Percentiles rank a stretch among this genome's conserved stretches.
Conservation (phyloP, 2,329 filamentous ascomycete genomes). For the Monosporascus ibericus region DNA sequence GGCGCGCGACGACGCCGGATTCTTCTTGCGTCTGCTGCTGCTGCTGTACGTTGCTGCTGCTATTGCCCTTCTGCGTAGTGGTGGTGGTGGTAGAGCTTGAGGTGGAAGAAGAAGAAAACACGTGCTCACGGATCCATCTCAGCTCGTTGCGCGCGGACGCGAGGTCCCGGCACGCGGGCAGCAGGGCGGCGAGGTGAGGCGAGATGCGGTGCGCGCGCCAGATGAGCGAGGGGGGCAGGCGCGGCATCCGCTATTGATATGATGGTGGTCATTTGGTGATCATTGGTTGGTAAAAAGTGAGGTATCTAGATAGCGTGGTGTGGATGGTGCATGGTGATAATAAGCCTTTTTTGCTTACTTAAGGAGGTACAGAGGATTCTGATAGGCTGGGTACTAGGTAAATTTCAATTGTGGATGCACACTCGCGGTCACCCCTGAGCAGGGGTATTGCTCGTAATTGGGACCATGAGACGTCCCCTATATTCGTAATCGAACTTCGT, state of each 20-base stretch:
- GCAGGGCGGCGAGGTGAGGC: conserved; percentile 51
- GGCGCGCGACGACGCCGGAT: conserved; percentile 21
- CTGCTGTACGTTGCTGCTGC: not conserved
- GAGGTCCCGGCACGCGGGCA: conserved; percentile 58
- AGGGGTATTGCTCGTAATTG: too few relatives aligned
- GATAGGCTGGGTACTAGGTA: too few relatives aligned
- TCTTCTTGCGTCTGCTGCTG: not conserved
- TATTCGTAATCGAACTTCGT: too few relatives aligned
- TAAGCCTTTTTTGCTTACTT: too few relatives aligned
- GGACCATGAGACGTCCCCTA: too few relatives aligned
- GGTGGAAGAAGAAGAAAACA: conserved; percentile 20
- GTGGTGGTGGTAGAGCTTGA: not conserved
- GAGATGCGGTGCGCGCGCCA: conserved; percentile 48
- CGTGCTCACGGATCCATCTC: conserved; percentile 64
- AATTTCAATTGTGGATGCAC: too few relatives aligned
- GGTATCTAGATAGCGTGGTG: not conserved
- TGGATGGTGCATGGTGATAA: not conserved
- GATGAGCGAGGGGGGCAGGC: conserved; percentile 53
- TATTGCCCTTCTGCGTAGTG: not conserved
- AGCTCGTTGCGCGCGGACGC: conserved; percentile 62
- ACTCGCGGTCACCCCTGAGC: too few relatives aligned
- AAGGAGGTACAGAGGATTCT: too few relatives aligned
- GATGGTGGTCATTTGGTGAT: not conserved
- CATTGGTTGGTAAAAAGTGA: not conserved
- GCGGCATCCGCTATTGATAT: conserved; percentile 46